These are phyloP conservation scores for Solanum infundibuliforme DNA, from an alignment of 257 asterid genomes.

Conservation along the genomic window DNA sequence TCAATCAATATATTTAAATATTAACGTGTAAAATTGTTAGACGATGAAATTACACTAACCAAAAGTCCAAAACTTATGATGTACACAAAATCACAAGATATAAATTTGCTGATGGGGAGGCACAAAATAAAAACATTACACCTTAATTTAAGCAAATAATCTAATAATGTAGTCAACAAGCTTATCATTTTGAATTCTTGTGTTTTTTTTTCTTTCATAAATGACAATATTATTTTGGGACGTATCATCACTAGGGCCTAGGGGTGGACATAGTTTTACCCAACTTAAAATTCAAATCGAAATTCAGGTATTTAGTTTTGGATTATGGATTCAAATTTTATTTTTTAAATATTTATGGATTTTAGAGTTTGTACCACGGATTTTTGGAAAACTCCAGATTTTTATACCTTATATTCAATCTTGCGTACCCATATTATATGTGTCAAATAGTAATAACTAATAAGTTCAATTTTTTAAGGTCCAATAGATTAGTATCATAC, in stretches of 20 bases:
- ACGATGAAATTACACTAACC: not conserved
- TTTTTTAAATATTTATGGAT: not conserved
- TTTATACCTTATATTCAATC: not conserved
- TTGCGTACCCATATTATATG: not conserved
- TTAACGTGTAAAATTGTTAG: not conserved
- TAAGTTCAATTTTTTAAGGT: not conserved
- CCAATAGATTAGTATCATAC: no score
- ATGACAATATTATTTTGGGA: not conserved
- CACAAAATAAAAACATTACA: not conserved
- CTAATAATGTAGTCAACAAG: constrained; percentile 1
- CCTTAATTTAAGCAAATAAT: not conserved
- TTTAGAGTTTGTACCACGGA: not conserved
- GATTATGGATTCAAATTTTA: not conserved
- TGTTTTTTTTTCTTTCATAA: not conserved
- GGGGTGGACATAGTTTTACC: not conserved
- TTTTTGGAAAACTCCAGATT: not conserved
- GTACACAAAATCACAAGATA: not conserved
- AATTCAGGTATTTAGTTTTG: not conserved
- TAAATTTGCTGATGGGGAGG: not conserved
- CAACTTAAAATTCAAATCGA: not conserved
- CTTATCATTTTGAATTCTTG: constrained; percentile 5
- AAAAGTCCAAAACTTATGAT: not conserved
- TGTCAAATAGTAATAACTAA: not conserved
- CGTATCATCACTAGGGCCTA: not conserved
- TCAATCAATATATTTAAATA: not conserved